Evolutionary conservation across 805 yeast species (phyloP).

Genomic region (Suhomyces vadensis): DNA sequence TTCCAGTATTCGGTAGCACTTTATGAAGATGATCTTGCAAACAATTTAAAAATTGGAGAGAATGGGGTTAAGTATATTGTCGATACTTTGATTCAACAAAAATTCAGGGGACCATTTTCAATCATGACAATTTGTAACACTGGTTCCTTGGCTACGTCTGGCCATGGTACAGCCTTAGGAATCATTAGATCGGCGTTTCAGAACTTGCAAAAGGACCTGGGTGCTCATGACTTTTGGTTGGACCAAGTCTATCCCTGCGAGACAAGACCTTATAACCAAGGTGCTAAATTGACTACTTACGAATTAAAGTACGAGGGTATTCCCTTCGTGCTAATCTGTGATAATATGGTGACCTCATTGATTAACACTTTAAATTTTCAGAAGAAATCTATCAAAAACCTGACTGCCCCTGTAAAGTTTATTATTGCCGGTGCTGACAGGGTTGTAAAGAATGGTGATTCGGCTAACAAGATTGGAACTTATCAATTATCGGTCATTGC

Average conservation of each 20-base stretch:
- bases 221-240: slow-evolving; percentile 46
- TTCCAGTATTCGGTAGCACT: slow-evolving; percentile 51
- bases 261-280: slow-evolving; percentile 96
- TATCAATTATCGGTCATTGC: slow-evolving; percentile 81
- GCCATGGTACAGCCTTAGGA: slow-evolving; percentile 96
- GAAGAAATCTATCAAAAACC: slow-evolving; percentile 22
- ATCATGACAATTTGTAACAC: slow-evolving; percentile 94
- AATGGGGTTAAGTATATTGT: slow-evolving; percentile 75
- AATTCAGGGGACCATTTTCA: slow-evolving; percentile 65
- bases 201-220: slow-evolving; percentile 32
- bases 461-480: slow-evolving; percentile 96
- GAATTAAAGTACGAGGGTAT: slow-evolving; percentile 83
- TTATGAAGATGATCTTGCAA: slow-evolving; percentile 74
- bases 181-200: slow-evolving; percentile 73
- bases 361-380: slow-evolving; percentile 46
- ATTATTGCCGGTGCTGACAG: slow-evolving; percentile 96
- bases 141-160: slow-evolving; percentile 95
- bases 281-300: slow-evolving; percentile 88
- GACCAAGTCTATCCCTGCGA: slow-evolving; percentile 83
- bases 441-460: slow-evolving; percentile 88
- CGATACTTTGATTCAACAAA: slow-evolving; percentile 44
- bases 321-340: slow-evolving; percentile 87
- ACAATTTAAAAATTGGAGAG: slow-evolving; percentile 75
- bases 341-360: slow-evolving; percentile 85
- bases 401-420: slow-evolving; percentile 71